phyloP scores from a whole-genome alignment of 1,284 basidiomycete species.

The Cryptococcus wingfieldii region DNA sequence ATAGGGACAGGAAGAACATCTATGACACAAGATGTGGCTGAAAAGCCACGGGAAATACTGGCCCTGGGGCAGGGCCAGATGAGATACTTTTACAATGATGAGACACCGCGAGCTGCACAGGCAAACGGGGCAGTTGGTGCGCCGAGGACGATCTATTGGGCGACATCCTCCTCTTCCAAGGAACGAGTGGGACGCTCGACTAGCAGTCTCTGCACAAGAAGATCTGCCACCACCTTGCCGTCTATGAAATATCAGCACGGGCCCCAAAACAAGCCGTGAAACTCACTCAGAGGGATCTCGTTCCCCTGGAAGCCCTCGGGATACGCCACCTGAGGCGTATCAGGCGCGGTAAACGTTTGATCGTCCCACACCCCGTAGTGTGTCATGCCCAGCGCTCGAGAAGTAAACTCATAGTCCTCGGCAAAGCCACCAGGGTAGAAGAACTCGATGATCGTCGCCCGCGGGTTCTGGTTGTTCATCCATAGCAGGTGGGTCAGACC shows the following conservation, averaged over 20 bases:
- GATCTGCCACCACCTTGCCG: constrained; percentile 47
- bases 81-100: neutral
- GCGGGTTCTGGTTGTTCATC: constrained; percentile 57
- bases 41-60: neutral
- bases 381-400: constrained; percentile 65
- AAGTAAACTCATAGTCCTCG: constrained; percentile 64
- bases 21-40: neutral
- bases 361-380: constrained; percentile 75
- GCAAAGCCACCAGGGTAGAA: constrained; percentile 71
- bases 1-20: neutral
- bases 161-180: neutral
- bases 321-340: constrained; percentile 51
- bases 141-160: neutral
- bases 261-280: neutral
- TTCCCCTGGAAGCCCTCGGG: constrained; percentile 51
- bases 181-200: constrained; percentile 23
- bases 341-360: constrained; percentile 58
- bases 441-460: constrained; percentile 61
- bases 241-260: constrained; percentile 30
- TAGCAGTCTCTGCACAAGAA: constrained; percentile 43
- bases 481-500: constrained; percentile 71
- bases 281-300: constrained; percentile 54
- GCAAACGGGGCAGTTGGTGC: neutral
- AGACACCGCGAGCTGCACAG: neutral
- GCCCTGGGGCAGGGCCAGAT: neutral